These are phyloP conservation scores for Bimuria novae-zelandiae DNA, from an alignment of 2,329 filamentous ascomycete genomes.

Conservation along the genomic window DNA sequence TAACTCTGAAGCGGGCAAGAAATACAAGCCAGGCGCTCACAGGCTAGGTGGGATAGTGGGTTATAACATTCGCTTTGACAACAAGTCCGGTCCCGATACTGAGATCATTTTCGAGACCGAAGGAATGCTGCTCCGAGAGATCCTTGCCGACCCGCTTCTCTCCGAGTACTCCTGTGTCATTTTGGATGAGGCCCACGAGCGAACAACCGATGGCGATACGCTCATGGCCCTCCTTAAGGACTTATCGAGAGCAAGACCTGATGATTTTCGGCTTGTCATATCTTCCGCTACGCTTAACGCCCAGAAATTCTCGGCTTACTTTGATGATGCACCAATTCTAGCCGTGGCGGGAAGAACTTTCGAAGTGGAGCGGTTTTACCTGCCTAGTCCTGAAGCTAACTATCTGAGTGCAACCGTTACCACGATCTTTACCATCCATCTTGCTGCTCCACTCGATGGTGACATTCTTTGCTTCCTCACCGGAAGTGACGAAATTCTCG, in stretches of 20 bases:
- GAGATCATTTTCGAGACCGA: constrained; percentile 96
- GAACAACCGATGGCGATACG: constrained; percentile 89
- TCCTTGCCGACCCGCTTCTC: constrained; percentile 86
- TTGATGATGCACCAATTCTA: constrained; percentile 91
- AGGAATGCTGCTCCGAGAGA: constrained; percentile 88
- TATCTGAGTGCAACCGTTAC: constrained; percentile 81
- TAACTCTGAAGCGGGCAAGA: no score
- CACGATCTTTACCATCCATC: constrained; percentile 93
- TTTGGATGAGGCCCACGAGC: constrained; percentile 97
- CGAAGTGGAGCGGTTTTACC: constrained; percentile 91
- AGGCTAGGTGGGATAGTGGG: no score
- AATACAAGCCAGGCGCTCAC: no score
- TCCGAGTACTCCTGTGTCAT: constrained; percentile 84
- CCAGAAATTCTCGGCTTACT: constrained; percentile 87
- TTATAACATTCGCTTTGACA: constrained; percentile 93
- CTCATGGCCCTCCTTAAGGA: constrained; percentile 87
- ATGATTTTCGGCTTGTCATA: constrained; percentile 88
- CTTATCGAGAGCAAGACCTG: constrained; percentile 77
- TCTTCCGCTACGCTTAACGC: constrained; percentile 95
- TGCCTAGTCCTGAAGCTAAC: constrained; percentile 87
- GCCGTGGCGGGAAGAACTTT: constrained; percentile 90
- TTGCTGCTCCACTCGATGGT: constrained; percentile 62
- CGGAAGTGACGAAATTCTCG: constrained; percentile 94
- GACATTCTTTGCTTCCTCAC: constrained; percentile 96
- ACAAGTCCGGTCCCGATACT: constrained; percentile 88